Percentiles rank a stretch among this genome's conserved stretches.
These are phyloP conservation scores for Xylaria castorea DNA, from an alignment of 495 filamentous ascomycete species.

Conservation along the genomic window DNA sequence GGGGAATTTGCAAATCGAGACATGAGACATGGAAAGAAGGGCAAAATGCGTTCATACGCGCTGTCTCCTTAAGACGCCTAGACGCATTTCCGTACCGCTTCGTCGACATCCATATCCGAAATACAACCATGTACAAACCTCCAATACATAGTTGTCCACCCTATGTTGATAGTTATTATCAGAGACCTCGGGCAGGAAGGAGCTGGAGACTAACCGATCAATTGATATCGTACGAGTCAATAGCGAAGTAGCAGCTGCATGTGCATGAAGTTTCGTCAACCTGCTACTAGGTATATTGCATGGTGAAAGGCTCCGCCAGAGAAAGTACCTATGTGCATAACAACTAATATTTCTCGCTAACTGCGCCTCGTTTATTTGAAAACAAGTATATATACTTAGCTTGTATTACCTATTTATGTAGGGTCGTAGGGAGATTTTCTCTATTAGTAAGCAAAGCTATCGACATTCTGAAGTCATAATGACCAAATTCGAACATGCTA, in stretches of 20 bases:
- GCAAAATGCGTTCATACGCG: background rate
- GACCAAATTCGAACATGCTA: background rate
- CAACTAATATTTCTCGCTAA: constrained; percentile 6
- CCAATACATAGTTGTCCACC: background rate
- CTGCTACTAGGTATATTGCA: background rate
- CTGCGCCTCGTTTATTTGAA: background rate
- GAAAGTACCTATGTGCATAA: background rate
- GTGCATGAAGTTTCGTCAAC: constrained; percentile 3
- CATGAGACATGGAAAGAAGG: background rate
- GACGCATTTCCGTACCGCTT: constrained; percentile 8
- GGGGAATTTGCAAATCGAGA: background rate
- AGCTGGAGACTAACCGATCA: background rate
- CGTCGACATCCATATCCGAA: background rate
- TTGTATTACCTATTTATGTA: constrained; percentile 4
- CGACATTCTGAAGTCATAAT: background rate
- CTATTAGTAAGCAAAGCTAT: background rate
- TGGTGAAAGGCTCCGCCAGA: background rate
- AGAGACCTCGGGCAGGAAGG: background rate
- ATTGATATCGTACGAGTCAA: background rate
- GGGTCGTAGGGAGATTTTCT: background rate
- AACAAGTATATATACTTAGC: background rate
- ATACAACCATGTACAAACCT: background rate
- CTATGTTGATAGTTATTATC: background rate
- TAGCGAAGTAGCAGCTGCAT: background rate
- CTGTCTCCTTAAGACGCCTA: background rate